Evolutionary conservation across 768 basidiomycete genomes (phyloP).

Genomic region (Collybiopsis confluens): DNA sequence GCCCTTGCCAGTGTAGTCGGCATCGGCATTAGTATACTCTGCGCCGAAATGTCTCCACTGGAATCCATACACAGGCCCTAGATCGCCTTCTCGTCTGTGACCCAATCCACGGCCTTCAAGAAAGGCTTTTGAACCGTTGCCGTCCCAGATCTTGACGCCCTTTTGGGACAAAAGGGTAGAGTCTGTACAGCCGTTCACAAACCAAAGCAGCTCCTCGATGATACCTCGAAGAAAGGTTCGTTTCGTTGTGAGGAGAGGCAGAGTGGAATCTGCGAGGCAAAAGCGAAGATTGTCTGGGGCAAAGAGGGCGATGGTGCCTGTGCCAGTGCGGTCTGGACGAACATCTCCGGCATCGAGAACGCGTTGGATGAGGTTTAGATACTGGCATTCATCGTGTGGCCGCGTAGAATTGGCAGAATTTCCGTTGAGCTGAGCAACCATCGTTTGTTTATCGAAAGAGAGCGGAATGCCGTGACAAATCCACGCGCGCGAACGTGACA

Average conservation of each 20-base stretch:
- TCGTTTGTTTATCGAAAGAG: too few relatives aligned
- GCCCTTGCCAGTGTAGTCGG: slow-evolving; percentile 76
- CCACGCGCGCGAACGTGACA: too few relatives aligned
- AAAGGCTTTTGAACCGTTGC: slow-evolving; percentile 87
- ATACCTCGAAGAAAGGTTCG: slow-evolving; percentile 91
- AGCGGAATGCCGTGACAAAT: too few relatives aligned
- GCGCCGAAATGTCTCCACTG: slow-evolving; percentile 97
- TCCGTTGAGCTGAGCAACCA: too few relatives aligned
- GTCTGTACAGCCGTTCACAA: slow-evolving; percentile 82
- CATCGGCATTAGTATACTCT: slow-evolving; percentile 67
- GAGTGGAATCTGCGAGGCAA: slow-evolving; percentile 66
- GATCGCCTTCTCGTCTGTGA: slow-evolving; percentile 83
- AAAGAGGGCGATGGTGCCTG: slow-evolving; percentile 89
- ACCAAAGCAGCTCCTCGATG: slow-evolving; percentile 93
- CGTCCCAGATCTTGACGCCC: slow-evolving; percentile 97
- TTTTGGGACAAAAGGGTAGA: slow-evolving; percentile 68
- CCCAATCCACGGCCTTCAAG: slow-evolving; percentile 80
- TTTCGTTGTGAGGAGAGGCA: slow-evolving; percentile 94
- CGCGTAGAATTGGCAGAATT: too few relatives aligned
- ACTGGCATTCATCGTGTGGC: slow-evolving; percentile 83
- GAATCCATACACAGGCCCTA: slow-evolving; percentile 97
- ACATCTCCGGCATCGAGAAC: slow-evolving; percentile 73
- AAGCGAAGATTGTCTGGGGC: slow-evolving; percentile 90
- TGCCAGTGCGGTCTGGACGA: slow-evolving; percentile 91
- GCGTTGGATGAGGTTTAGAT: slow-evolving; percentile 74